These are phyloP conservation scores for Backusella parvicylindrica DNA, from an alignment of 192 early-diverging fungal species.

Conservation along the genomic window DNA sequence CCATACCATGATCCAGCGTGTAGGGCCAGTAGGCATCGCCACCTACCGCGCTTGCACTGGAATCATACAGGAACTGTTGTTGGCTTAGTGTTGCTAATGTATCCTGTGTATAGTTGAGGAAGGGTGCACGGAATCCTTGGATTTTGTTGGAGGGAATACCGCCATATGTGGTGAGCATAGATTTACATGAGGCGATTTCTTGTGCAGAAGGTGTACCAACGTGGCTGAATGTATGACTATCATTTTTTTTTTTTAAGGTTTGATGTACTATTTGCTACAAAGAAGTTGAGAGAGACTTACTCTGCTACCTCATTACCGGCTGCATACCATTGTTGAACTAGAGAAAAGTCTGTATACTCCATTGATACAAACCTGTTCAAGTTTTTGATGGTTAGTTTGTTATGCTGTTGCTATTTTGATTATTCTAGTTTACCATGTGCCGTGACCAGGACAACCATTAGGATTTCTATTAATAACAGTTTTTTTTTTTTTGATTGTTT, in stretches of 20 bases:
- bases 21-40: conserved; percentile 59
- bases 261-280: not conserved
- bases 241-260: not conserved
- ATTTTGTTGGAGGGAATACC: conserved; percentile 58
- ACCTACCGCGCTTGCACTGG: conserved; percentile 38
- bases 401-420: not conserved
- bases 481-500: not conserved
- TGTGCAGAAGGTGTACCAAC: conserved; percentile 28
- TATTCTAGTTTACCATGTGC: conserved; percentile 45
- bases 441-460: conserved; percentile 58
- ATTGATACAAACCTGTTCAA: conserved; percentile 49
- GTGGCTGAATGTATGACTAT: conserved; percentile 33
- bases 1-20: conserved; percentile 60
- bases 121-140: conserved; percentile 64
- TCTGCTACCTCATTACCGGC: conserved; percentile 58
- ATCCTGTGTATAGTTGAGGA: conserved; percentile 45
- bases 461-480: conserved; percentile 36
- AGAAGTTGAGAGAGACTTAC: conserved; percentile 25
- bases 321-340: conserved; percentile 59
- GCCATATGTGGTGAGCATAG: conserved; percentile 47
- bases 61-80: conserved; percentile 52
- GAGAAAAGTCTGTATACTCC: conserved; percentile 55
- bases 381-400: not conserved
- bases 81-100: conserved; percentile 41
- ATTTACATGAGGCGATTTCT: conserved; percentile 38